Evolutionary conservation across 2,329 filamentous ascomycete genomes (phyloP), one percentile per base, ranked within the genome.

Genomic region (Penicillium freii): DNA sequence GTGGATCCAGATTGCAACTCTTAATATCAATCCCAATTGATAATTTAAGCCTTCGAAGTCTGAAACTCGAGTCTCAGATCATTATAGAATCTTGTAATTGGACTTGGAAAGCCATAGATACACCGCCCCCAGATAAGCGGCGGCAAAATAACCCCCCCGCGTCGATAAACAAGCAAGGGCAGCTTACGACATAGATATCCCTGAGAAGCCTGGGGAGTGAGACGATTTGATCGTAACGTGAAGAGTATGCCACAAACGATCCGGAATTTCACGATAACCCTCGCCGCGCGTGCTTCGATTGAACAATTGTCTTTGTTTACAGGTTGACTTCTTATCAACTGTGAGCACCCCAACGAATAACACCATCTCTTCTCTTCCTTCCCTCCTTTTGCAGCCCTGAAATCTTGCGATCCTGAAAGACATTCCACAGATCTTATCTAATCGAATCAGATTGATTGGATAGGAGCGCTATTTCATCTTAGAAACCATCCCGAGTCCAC

Each of bases 141-240:
- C 38, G 70, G 70, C 71, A 72, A 57, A 70, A 72, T 65, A n/a
- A 42, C 56, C 69, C 69, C 50, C 54, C 69, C 69, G 64, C 68
- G 64, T 65, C 54, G 67, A 62, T 66, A 63, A 66, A 66, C 64
- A 66, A 46, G 66, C 66, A 67, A 71, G 65, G 68, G 61, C 59
- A 44, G 55, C 51, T 25, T 33, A 46, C 50, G 13, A 44, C 29
- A 31, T 40, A 4, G 27, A 56, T 38, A 46, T 39, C n/a, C 52
- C 44, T 40, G 45, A 19, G 21, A 49, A 40, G 27, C 8, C 44
- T 13, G 13, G 29, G 21, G 21, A 19, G n/a, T 46, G 50, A 53
- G 31, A 53, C 5, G 19, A 23, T 9, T 39, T 25, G 19, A 23
- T 47, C 25, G 17, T 38, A 25, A 36, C 7, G 33, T 25, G 40